phyloP scores from a whole-genome alignment of 1,284 basidiomycete genomes.

The Austroboletus niveus region DNA sequence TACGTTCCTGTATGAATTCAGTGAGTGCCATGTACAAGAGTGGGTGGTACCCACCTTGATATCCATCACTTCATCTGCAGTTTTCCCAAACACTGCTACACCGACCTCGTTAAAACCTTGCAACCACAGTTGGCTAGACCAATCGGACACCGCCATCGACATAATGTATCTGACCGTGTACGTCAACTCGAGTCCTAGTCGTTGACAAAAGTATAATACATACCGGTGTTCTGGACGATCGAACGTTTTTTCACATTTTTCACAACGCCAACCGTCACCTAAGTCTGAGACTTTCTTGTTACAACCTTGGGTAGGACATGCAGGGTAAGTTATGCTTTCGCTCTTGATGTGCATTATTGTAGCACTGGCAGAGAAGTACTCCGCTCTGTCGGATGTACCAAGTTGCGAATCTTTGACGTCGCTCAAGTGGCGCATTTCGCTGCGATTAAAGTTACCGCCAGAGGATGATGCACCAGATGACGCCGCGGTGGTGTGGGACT shows the following conservation, averaged over 20 bases:
- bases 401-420: slow-evolving; percentile 82
- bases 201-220: slow-evolving; percentile 19
- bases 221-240: slow-evolving; percentile 81
- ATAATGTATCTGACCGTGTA: slow-evolving; percentile 75
- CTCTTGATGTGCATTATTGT: slow-evolving; percentile 89
- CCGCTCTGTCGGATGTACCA: slow-evolving; percentile 77
- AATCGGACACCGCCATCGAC: slow-evolving; percentile 85
- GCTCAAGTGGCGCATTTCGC: slow-evolving; percentile 73
- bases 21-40: background rate
- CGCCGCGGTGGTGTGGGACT: slow-evolving; percentile 59
- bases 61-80: slow-evolving; percentile 77
- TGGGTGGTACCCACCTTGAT: slow-evolving; percentile 48
- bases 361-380: slow-evolving; percentile 82
- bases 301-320: slow-evolving; percentile 81
- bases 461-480: slow-evolving; percentile 39
- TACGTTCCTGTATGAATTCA: slow-evolving; percentile 48
- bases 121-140: slow-evolving; percentile 89
- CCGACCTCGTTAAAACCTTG: slow-evolving; percentile 97
- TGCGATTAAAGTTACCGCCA: slow-evolving; percentile 55
- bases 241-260: slow-evolving; percentile 86
- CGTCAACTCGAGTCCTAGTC: background rate
- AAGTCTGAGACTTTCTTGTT: slow-evolving; percentile 88
- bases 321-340: slow-evolving; percentile 89
- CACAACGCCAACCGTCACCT: slow-evolving; percentile 82
- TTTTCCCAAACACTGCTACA: slow-evolving; percentile 70